phyloP scores from a whole-genome alignment of 208 protist species.

The Trypanosoma mega region DNA sequence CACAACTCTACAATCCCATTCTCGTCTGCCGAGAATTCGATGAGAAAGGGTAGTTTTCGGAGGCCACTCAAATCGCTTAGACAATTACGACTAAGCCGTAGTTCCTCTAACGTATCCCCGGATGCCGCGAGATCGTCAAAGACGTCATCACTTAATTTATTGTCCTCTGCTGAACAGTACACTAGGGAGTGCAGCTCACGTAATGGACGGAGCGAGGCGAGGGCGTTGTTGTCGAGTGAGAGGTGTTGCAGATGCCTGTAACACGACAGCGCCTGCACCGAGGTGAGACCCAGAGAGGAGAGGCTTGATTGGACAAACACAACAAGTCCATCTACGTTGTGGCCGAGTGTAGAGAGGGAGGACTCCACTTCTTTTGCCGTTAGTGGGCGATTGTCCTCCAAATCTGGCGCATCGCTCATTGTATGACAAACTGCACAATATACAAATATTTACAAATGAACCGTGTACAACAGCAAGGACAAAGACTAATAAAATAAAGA shows the following conservation, averaged over 20 bases:
- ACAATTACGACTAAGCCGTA: conserved; percentile 61
- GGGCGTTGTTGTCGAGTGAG: conserved; percentile 56
- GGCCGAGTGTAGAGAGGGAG: conserved; percentile 43
- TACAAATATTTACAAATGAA: no score
- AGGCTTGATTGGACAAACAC: conserved; percentile 56
- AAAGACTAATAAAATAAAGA: conserved; percentile 9
- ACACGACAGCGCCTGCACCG: conserved; percentile 34
- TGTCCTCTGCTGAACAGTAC: conserved; percentile 63
- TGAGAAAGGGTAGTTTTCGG: conserved; percentile 50
- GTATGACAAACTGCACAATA: no score
- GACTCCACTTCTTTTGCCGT: conserved; percentile 19
- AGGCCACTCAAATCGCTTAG: conserved; percentile 58
- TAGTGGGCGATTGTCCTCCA: conserved; percentile 13
- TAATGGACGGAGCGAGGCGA: conserved; percentile 60
- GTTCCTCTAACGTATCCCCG: conserved; percentile 47
- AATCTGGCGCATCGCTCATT: conserved; percentile 4
- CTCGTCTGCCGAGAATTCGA: conserved; percentile 42
- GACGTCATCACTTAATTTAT: conserved; percentile 47
- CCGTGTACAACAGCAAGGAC: conserved; percentile 2
- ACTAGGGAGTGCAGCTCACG: conserved; percentile 42
- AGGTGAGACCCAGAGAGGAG: conserved; percentile 22
- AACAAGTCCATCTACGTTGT: conserved; percentile 60
- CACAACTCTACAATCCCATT: conserved; percentile 50
- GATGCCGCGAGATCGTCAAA: conserved; percentile 42
- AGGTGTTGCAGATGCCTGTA: conserved; percentile 74